Conservation (phyloP, 345 rosid genomes). For the Ricinus communis region DNA sequence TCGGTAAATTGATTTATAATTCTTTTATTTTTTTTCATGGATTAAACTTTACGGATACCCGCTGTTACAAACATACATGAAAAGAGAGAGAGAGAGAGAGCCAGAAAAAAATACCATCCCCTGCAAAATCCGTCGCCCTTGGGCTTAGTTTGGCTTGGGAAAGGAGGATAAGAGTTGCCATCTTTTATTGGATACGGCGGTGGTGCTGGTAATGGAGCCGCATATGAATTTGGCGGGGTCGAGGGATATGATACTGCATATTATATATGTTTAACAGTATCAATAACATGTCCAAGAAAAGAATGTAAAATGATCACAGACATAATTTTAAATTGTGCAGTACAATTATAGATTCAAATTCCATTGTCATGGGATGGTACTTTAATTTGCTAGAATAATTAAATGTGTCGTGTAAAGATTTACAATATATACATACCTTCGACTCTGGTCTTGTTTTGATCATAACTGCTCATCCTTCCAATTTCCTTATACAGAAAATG, state of each 20-base stretch:
- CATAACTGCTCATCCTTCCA: neutral
- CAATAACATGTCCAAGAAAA: neutral
- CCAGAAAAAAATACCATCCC: conserved; percentile 20
- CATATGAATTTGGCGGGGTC: conserved; percentile 1
- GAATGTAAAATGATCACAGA: too few species aligned
- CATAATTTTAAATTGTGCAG: too few species aligned
- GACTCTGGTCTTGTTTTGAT: conserved; percentile 1
- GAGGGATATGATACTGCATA: neutral
- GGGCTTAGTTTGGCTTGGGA: conserved; percentile 9
- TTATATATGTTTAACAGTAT: neutral
- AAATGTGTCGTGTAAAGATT: too few species aligned
- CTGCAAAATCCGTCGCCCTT: conserved; percentile 27
- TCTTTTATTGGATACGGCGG: neutral
- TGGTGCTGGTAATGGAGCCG: conserved; percentile 9
- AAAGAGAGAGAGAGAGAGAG: neutral
- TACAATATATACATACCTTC: too few species aligned
- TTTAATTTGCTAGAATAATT: too few species aligned
- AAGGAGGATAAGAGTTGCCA: neutral
- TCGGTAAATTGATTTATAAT: too few species aligned
- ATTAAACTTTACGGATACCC: too few species aligned
- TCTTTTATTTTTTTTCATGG: too few species aligned
- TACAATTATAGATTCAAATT: too few species aligned
- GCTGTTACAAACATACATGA: too few species aligned
- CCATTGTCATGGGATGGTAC: too few species aligned
- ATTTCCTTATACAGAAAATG: too few species aligned